A percentile compares a stretch with the other conserved stretches of the same genome.
These are phyloP conservation scores for Lasiodiplodia hormozganensis DNA, from an alignment of 2,329 filamentous ascomycete species.

Conservation along the genomic window DNA sequence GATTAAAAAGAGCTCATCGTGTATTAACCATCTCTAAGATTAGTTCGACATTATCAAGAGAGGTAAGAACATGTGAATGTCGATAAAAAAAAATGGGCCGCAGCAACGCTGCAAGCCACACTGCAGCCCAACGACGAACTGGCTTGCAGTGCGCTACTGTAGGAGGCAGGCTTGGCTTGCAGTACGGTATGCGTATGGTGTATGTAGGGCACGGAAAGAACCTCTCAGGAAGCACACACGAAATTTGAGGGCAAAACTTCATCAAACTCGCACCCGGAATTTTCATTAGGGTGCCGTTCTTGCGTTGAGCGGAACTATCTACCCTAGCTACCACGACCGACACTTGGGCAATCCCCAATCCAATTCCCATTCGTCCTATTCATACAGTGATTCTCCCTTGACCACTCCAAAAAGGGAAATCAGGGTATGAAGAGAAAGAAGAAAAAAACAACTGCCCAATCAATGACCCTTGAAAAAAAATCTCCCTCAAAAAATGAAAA, in stretches of 20 bases:
- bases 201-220: too few species aligned
- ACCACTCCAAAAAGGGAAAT: not conserved
- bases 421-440: constrained; percentile 15
- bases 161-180: not conserved
- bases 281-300: not conserved
- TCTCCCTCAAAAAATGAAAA: not conserved
- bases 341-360: not conserved
- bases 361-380: constrained; percentile 1
- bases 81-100: not conserved
- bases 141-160: not conserved
- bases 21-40: not conserved
- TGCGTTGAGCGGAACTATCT: constrained; percentile 1
- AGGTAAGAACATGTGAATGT: not conserved
- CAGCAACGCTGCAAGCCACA: not conserved
- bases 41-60: not conserved
- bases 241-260: too few species aligned
- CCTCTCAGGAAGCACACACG: too few species aligned
- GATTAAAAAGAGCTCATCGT: not conserved
- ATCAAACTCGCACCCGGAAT: too few species aligned
- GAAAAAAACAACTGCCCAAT: not conserved
- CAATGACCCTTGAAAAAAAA: not conserved
- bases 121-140: not conserved
- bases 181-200: not conserved
- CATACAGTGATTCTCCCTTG: constrained; percentile 13
- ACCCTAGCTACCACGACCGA: not conserved